Conservation (phyloP, 805 yeast species). For the Candida coquimbonensis region DNA sequence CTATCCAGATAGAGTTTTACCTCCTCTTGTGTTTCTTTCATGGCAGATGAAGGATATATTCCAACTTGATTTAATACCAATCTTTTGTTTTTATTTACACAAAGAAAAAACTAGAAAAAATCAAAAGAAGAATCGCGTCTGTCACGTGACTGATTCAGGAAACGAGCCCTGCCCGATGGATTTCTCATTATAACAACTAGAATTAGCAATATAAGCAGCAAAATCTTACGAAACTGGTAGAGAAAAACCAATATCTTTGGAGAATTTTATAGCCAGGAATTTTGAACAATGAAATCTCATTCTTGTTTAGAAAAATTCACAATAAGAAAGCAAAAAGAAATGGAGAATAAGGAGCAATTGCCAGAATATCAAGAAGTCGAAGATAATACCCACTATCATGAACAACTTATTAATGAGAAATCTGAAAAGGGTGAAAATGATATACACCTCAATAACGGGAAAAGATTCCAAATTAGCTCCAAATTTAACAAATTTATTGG, state of each 20-base stretch:
- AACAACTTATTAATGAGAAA: background rate
- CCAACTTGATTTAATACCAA: background rate
- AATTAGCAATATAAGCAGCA: no score
- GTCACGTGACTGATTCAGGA: background rate
- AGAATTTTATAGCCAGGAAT: no score
- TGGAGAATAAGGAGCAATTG: no score
- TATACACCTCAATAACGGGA: background rate
- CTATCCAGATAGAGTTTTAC: background rate
- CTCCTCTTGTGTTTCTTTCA: background rate
- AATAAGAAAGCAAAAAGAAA: background rate
- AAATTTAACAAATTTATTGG: background rate
- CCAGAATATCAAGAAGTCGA: no score
- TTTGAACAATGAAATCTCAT: background rate
- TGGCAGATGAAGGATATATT: background rate
- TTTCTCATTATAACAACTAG: no score
- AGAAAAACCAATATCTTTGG: no score
- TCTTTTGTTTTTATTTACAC: background rate
- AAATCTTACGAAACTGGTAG: no score
- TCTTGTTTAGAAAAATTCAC: conserved; percentile 6
- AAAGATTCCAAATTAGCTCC: background rate
- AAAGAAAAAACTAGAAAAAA: background rate
- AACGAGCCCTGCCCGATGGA: no score
- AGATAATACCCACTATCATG: no score
- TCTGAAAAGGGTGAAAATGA: background rate
- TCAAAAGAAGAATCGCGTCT: background rate